Evolutionary conservation across 176 grass and related monocot species (phyloP).

Genomic region (Phoenix roebelenii): DNA sequence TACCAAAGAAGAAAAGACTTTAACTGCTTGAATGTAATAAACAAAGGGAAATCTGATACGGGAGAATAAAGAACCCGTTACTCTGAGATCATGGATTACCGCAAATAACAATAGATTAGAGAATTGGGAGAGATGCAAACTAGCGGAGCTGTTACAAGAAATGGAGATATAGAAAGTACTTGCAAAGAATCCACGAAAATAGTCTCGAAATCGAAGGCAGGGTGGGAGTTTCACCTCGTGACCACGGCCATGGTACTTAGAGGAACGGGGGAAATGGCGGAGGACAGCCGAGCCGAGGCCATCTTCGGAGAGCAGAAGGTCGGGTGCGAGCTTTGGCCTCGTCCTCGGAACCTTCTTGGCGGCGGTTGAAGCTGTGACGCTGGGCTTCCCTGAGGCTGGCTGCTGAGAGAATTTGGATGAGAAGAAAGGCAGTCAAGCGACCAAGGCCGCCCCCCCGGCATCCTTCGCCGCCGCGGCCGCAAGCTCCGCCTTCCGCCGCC

Average conservation of each 20-base stretch:
- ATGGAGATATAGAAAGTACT: no score
- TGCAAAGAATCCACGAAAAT: no score
- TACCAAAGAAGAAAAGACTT: no score
- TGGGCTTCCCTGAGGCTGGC: conserved; percentile 8
- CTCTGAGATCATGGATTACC: no score
- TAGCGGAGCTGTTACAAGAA: no score
- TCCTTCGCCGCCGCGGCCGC: conserved; percentile 27
- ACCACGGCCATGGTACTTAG: conserved; percentile 53
- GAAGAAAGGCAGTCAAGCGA: conserved; percentile 63
- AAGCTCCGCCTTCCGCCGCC: not conserved
- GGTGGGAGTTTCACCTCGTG: conserved; percentile 34
- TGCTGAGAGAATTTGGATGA: conserved; percentile 15
- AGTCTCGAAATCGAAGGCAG: not conserved
- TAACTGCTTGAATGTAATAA: no score
- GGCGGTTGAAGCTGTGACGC: not conserved
- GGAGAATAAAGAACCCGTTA: no score
- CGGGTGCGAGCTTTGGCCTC: conserved; percentile 64
- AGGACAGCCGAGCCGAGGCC: conserved; percentile 56
- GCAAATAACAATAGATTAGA: no score
- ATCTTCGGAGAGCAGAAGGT: conserved; percentile 61
- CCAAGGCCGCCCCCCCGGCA: conserved; percentile 58
- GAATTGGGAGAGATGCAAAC: no score
- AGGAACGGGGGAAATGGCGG: conserved; percentile 58
- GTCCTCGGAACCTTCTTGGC: conserved; percentile 34
- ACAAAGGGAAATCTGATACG: no score